Evolutionary conservation across 495 filamentous ascomycete species (phyloP), one percentile per base, ranked within the genome.

Genomic region (Cudoniella acicularis): DNA sequence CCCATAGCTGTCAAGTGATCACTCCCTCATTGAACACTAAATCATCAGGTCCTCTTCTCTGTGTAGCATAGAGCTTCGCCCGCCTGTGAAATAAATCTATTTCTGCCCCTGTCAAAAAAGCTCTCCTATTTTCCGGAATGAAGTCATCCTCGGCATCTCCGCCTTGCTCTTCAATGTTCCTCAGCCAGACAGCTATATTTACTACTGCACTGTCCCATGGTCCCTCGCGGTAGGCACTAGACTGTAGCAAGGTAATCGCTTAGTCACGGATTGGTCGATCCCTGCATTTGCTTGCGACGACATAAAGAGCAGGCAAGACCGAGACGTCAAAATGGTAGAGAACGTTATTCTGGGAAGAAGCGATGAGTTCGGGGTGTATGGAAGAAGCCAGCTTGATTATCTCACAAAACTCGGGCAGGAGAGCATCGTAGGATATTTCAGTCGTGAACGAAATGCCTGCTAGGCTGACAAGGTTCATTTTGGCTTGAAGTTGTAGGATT

Each of bases 121-220:
- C 25, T 17, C 42, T 10, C 21, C 24, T 10, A 17, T 16, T 30
- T 23, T 56, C 54, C 2, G 54, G 54, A 4, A 49, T 56, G 40
- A 21, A 49, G 10, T 25, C 23, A 13, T 56, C 43, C 16, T 30
- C 21, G n/a, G 17, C 22, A 6, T 10, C 30, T 23, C 22, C 23
- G 20, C 64, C 70, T 20, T 64, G 63, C 57, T 79, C 76, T 62
- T 80, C 77, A 23, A 77, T 63, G 2, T 61, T 52, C 20, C 78
- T 69, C 26, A 75, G 56, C 40, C 69, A 61, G 41, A 75, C 68
- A 1, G 69, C 69, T 23, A 73, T 62, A 0, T 59, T 56, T 4
- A 71, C 71, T 16, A 67, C 69, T 13, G 70, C 24, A 52, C 71
- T 74, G 54, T 79, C 71, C 68, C 72, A 78, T 1, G 77, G 60